Conservation (phyloP, 768 basidiomycete species). For the Tylopilus sp. region DNA sequence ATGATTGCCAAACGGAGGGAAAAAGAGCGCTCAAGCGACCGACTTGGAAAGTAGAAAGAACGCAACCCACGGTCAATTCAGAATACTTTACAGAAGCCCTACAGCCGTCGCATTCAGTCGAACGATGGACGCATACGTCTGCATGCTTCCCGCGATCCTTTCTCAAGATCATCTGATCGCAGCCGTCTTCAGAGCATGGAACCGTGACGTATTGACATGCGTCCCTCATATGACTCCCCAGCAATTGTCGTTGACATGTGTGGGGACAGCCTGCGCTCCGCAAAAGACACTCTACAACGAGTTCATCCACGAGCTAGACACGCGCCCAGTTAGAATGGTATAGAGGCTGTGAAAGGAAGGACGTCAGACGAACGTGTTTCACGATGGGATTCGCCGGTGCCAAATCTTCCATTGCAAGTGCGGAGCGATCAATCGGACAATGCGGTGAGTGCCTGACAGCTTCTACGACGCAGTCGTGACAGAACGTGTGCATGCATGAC, state of each 20-base stretch:
- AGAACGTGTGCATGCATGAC: slow-evolving; percentile 85
- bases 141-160: slow-evolving; percentile 46
- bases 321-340: slow-evolving; percentile 4
- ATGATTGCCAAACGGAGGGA: not conserved
- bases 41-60: not conserved
- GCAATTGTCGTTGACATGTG: slow-evolving; percentile 63
- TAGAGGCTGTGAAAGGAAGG: slow-evolving; percentile 1
- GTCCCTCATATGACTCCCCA: slow-evolving; percentile 60
- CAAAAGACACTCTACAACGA: slow-evolving; percentile 69
- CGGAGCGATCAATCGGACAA: slow-evolving; percentile 83
- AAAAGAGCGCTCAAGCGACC: not conserved
- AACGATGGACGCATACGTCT: slow-evolving; percentile 35
- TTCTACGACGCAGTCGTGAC: slow-evolving; percentile 70
- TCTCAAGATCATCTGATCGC: slow-evolving; percentile 41
- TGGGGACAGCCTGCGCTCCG: slow-evolving; percentile 54
- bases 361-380: slow-evolving; percentile 43
- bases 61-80: slow-evolving; percentile 37
- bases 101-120: slow-evolving; percentile 40
- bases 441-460: slow-evolving; percentile 65
- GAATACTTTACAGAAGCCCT: slow-evolving; percentile 31
- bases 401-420: slow-evolving; percentile 57
- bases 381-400: slow-evolving; percentile 70
- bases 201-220: slow-evolving; percentile 57
- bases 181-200: slow-evolving; percentile 46
- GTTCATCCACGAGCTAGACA: slow-evolving; percentile 76